Percentiles rank a stretch among this genome's conserved stretches.
phyloP scores from a whole-genome alignment of 1,284 basidiomycete species.

The Earliella scabrosa region DNA sequence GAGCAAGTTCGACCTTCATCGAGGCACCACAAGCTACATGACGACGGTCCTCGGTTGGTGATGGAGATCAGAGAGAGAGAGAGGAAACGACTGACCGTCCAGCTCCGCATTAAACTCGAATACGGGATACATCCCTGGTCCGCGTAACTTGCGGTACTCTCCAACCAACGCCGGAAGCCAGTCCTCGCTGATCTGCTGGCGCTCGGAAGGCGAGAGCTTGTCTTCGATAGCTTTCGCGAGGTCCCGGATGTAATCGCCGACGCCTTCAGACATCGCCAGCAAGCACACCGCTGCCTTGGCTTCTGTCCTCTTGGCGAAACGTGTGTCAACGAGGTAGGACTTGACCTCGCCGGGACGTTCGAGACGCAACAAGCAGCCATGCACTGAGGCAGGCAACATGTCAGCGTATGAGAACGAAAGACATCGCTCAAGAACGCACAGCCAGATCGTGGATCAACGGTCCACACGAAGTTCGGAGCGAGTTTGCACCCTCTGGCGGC shows the following conservation, averaged over 20 bases:
- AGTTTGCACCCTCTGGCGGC: constrained; percentile 52
- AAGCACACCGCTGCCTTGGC: constrained; percentile 68
- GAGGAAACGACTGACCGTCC: constrained; percentile 45
- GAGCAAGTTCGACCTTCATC: constrained; percentile 48
- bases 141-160: constrained; percentile 48
- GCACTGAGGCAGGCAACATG: constrained; percentile 42
- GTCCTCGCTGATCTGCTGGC: constrained; percentile 44
- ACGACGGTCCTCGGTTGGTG: constrained; percentile 4
- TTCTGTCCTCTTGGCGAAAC: constrained; percentile 59
- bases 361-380: constrained; percentile 64
- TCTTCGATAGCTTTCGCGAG: constrained; percentile 46
- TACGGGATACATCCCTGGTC: constrained; percentile 40
- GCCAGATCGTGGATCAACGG: constrained; percentile 43
- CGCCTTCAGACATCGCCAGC: constrained; percentile 61
- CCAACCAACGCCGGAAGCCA: constrained; percentile 47
- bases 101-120: constrained; percentile 47
- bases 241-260: constrained; percentile 56
- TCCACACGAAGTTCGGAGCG: constrained; percentile 48
- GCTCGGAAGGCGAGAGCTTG: constrained; percentile 46
- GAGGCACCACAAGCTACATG: constrained; percentile 57
- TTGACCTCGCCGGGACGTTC: constrained; percentile 51
- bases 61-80: neutral
- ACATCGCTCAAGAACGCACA: constrained; percentile 42
- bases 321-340: constrained; percentile 61
- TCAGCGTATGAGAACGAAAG: constrained; percentile 5